phyloP scores from a whole-genome alignment of 441 rosid species.

The Populus tomentosa region DNA sequence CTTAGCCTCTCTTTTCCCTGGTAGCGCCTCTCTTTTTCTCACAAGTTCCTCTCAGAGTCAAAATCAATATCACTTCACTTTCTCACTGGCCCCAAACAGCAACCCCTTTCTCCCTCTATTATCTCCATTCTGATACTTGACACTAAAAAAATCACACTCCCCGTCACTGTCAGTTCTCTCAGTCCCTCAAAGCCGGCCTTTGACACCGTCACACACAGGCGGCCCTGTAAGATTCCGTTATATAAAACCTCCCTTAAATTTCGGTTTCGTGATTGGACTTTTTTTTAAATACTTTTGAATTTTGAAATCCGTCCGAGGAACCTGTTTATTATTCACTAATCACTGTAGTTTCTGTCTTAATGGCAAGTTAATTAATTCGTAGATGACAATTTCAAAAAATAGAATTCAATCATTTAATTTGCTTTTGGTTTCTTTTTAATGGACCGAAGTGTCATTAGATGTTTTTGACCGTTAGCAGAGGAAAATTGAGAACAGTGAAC shows the following conservation, averaged over 20 bases:
- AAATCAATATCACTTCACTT: background rate
- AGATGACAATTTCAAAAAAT: background rate
- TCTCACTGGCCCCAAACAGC: background rate
- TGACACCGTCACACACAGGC: constrained; percentile 30
- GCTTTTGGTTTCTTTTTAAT: background rate
- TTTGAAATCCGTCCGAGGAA: background rate
- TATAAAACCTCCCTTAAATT: background rate
- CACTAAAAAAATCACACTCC: background rate
- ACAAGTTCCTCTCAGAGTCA: background rate
- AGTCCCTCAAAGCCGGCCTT: constrained; percentile 23
- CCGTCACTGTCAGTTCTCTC: background rate
- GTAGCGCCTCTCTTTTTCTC: background rate
- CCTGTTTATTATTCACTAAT: background rate
- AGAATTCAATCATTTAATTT: background rate
- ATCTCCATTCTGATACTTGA: background rate
- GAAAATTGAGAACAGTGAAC: background rate
- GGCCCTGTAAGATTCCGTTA: background rate
- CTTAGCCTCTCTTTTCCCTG: background rate
- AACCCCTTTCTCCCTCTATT: background rate
- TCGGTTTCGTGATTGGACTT: background rate
- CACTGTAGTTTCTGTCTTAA: background rate
- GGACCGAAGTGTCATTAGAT: background rate
- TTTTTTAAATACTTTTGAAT: background rate
- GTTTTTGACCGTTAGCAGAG: constrained; percentile 14
- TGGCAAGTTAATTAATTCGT: constrained; percentile 11